Percentiles rank a stretch among this genome's conserved stretches.
These are phyloP conservation scores for Pichia sp. DNA, from an alignment of 1,139 yeast species.

Conservation along the genomic window DNA sequence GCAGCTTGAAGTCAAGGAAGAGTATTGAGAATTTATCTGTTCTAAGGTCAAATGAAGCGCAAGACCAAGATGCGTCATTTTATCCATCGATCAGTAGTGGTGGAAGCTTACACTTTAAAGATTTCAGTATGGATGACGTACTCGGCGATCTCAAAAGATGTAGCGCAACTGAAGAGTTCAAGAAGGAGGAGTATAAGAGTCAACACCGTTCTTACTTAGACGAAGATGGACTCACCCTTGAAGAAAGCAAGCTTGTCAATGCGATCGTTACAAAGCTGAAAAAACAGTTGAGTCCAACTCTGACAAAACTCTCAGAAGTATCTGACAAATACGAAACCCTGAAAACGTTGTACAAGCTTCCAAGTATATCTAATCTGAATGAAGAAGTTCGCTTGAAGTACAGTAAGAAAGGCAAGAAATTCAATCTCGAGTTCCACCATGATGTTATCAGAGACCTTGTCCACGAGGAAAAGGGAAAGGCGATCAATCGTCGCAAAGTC, in stretches of 20 bases:
- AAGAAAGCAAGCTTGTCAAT: conserved; percentile 13
- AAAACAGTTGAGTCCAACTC: conserved; percentile 18
- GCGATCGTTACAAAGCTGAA: conserved; percentile 19
- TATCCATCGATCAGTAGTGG: conserved; percentile 6
- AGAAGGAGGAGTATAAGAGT: neutral
- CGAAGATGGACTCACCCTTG: neutral
- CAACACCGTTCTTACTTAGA: neutral
- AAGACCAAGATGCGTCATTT: neutral
- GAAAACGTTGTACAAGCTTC: conserved; percentile 21
- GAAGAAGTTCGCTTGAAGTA: conserved; percentile 6
- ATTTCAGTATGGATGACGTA: conserved; percentile 11
- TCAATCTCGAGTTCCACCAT: conserved; percentile 12
- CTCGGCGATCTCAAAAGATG: conserved; percentile 3
- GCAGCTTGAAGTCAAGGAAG: no score
- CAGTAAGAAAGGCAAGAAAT: conserved; percentile 5
- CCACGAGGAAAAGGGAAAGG: conserved; percentile 5
- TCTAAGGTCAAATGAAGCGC: no score
- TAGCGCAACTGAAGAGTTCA: neutral
- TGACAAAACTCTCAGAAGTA: conserved; percentile 14
- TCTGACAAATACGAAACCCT: conserved; percentile 21
- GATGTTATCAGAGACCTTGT: conserved; percentile 8
- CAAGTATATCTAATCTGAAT: conserved; percentile 21
- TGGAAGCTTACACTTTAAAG: conserved; percentile 11
- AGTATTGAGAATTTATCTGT: no score
- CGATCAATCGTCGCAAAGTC: conserved; percentile 3